These are phyloP conservation scores for Cladosporium oxysporum DNA, from an alignment of 2,329 filamentous ascomycete species.

Conservation along the genomic window DNA sequence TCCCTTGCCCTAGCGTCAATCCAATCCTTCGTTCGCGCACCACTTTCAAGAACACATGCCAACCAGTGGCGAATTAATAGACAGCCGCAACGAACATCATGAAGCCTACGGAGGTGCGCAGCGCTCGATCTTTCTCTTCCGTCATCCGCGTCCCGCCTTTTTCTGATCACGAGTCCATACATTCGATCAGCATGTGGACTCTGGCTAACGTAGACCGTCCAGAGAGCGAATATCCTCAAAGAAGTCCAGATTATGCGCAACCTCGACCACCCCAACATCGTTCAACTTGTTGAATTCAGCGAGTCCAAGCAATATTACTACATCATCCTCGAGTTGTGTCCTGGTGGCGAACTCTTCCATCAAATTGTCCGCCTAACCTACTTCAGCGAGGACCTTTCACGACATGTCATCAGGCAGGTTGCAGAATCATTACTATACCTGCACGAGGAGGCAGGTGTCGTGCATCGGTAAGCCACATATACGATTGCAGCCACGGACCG, in stretches of 20 bases:
- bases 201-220: conserved; percentile 26
- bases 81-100: conserved; percentile 60
- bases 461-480: conserved; percentile 78
- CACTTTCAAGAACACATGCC: conserved; percentile 19
- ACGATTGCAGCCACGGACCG: background rate
- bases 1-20: conserved; percentile 2
- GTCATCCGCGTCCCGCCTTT: conserved; percentile 24
- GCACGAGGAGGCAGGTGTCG: conserved; percentile 91
- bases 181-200: conserved; percentile 22
- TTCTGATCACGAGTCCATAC: conserved; percentile 11
- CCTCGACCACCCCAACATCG: conserved; percentile 92
- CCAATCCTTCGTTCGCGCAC: conserved; percentile 4
- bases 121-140: conserved; percentile 18
- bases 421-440: conserved; percentile 92
- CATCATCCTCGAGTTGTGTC: conserved; percentile 92
- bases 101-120: conserved; percentile 95
- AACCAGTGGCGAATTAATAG: conserved; percentile 21
- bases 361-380: conserved; percentile 98
- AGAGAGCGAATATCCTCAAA: conserved; percentile 97
- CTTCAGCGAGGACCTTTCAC: conserved; percentile 92
- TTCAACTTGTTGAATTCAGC: conserved; percentile 89
- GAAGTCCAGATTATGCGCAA: conserved; percentile 99
- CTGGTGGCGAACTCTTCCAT: conserved; percentile 95
- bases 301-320: conserved; percentile 97
- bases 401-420: conserved; percentile 93